These are phyloP conservation scores for Ramichloridium luteum DNA, from an alignment of 2,329 filamentous ascomycete genomes.

Conservation along the genomic window DNA sequence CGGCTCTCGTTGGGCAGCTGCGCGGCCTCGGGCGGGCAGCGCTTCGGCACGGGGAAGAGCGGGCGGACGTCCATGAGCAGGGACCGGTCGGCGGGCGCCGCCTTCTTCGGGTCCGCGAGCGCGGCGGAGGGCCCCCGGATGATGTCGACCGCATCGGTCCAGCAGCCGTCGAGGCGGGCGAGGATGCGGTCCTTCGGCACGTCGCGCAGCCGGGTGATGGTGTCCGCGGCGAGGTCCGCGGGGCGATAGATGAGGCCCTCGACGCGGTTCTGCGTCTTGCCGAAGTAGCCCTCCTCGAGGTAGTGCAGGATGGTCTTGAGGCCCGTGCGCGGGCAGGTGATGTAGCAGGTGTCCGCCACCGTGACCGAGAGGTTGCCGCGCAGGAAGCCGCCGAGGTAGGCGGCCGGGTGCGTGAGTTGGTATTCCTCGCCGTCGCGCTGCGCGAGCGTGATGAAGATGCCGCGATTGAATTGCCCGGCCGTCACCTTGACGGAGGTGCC, in stretches of 20 bases:
- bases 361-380: constrained; percentile 79
- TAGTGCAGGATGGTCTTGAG: constrained; percentile 90
- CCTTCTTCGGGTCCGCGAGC: constrained; percentile 33
- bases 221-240: constrained; percentile 78
- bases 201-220: constrained; percentile 66
- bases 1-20: constrained; percentile 86
- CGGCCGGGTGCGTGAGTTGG: constrained; percentile 87
- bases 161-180: constrained; percentile 69
- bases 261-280: constrained; percentile 80
- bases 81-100: constrained; percentile 43
- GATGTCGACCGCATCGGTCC: constrained; percentile 62
- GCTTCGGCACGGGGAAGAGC: constrained; percentile 65
- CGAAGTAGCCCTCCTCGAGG: constrained; percentile 87
- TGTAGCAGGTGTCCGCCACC: constrained; percentile 77
- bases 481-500: constrained; percentile 86
- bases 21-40: constrained; percentile 59
- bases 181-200: constrained; percentile 77
- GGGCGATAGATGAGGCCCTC: constrained; percentile 74
- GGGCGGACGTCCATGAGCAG: constrained; percentile 83
- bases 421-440: constrained; percentile 79
- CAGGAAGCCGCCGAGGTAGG: constrained; percentile 77
- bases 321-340: constrained; percentile 80
- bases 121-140: no score
- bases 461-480: constrained; percentile 84
- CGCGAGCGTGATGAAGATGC: constrained; percentile 83